A percentile compares a stretch with the other conserved stretches of the same genome.
phyloP scores from a whole-genome alignment of 192 early-diverging fungal species.

The Coemansia sp. region DNA sequence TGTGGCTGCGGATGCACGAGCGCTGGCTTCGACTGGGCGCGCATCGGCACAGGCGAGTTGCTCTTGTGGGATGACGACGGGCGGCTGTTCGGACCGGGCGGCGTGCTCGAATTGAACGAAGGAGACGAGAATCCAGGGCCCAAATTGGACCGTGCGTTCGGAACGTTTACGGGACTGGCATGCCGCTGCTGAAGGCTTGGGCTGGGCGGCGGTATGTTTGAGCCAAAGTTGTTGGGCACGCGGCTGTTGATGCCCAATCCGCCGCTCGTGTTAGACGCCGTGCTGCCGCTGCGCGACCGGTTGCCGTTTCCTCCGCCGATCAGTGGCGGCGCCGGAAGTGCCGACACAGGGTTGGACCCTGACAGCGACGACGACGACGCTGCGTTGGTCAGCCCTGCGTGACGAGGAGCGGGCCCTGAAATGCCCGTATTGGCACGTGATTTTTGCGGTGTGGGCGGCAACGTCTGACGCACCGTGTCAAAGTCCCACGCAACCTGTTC shows the following conservation, averaged over 20 bases:
- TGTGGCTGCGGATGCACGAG: slow-evolving; percentile 37
- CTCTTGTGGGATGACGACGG: slow-evolving; percentile 47
- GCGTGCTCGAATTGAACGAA: slow-evolving; percentile 22
- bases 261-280: slow-evolving; percentile 42
- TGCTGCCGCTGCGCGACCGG: slow-evolving; percentile 55
- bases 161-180: slow-evolving; percentile 26
- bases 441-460: slow-evolving; percentile 42
- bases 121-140: slow-evolving; percentile 11
- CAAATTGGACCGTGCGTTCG: slow-evolving; percentile 27
- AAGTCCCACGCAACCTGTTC: slow-evolving; percentile 56
- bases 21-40: slow-evolving; percentile 14
- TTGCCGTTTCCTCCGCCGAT: slow-evolving; percentile 41
- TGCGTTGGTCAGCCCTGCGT: slow-evolving; percentile 8
- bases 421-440: not conserved
- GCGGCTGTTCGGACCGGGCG: slow-evolving; percentile 44
- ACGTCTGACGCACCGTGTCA: slow-evolving; percentile 40
- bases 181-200: slow-evolving; percentile 47
- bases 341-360: slow-evolving; percentile 19
- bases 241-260: slow-evolving; percentile 30
- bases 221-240: slow-evolving; percentile 31
- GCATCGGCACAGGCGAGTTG: slow-evolving; percentile 24
- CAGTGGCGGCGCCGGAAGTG: slow-evolving; percentile 47
- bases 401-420: not conserved
- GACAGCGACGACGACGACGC: slow-evolving; percentile 36
- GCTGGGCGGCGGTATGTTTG: slow-evolving; percentile 49